phyloP scores from a whole-genome alignment of 2,329 filamentous ascomycete genomes.

The Tolypocladium ovalisporum region DNA sequence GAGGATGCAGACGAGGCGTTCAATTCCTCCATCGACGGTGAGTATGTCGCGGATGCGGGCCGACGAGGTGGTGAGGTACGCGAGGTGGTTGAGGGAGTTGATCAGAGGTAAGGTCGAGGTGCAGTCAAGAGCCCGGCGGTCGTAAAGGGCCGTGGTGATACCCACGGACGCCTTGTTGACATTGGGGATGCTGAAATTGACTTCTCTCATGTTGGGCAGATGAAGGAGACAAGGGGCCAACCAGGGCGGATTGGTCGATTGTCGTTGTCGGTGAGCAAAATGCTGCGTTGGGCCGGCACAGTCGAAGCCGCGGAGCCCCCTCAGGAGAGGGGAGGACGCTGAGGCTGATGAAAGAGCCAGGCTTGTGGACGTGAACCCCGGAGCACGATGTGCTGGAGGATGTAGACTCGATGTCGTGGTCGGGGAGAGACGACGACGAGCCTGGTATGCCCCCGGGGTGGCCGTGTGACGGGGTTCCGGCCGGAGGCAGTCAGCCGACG shows the following conservation, averaged over 20 bases:
- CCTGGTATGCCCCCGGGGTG: slow-evolving; percentile 1
- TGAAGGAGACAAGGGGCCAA: neutral
- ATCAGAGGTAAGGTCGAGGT: slow-evolving; percentile 95
- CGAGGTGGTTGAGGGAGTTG: slow-evolving; percentile 97
- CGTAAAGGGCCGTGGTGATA: slow-evolving; percentile 96
- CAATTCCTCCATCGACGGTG: slow-evolving; percentile 96
- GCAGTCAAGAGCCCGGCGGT: slow-evolving; percentile 93
- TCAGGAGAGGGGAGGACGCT: neutral
- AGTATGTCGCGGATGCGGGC: slow-evolving; percentile 95
- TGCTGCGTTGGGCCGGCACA: neutral
- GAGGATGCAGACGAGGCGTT: slow-evolving; percentile 90
- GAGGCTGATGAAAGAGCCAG: neutral
- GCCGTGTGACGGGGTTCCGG: slow-evolving; percentile 5
- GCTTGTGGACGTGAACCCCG: neutral
- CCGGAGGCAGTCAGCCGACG: slow-evolving; percentile 1
- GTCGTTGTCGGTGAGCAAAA: neutral
- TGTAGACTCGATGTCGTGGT: neutral
- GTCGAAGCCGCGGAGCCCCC: neutral
- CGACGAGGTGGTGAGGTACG: slow-evolving; percentile 95
- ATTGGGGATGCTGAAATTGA: slow-evolving; percentile 98
- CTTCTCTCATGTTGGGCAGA: slow-evolving; percentile 78
- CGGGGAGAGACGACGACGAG: neutral
- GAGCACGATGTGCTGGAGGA: neutral
- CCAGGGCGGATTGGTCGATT: neutral
- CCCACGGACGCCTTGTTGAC: slow-evolving; percentile 99